Conservation (phyloP, 331 rosid genomes). For the Prunus yedoensis region DNA sequence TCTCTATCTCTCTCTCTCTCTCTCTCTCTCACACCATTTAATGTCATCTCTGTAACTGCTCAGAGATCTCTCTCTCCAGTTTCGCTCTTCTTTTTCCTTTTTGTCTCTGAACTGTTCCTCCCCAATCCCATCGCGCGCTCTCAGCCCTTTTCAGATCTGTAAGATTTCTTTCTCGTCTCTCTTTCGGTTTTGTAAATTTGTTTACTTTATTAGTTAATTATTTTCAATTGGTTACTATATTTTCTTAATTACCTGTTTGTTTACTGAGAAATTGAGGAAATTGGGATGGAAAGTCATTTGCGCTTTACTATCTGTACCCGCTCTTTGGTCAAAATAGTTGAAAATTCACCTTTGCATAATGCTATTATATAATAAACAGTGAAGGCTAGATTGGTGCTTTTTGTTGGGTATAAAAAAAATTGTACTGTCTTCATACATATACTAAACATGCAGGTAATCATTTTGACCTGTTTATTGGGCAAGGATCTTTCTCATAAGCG, state of each 20-base stretch:
- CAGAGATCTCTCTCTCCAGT: constrained; percentile 3
- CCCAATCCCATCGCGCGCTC: constrained; percentile 6
- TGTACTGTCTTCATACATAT: background rate
- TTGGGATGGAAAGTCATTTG: background rate
- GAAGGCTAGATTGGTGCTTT: background rate
- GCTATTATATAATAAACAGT: background rate
- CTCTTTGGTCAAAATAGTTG: background rate
- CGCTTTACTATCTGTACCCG: background rate
- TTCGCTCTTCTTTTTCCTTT: background rate
- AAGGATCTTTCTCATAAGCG: background rate
- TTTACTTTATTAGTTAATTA: background rate
- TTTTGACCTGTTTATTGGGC: background rate
- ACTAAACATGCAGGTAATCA: background rate
- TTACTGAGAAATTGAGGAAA: constrained; percentile 11
- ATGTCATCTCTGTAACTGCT: background rate
- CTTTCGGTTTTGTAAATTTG: background rate
- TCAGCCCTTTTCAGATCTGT: constrained; percentile 34
- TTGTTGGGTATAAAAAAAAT: background rate
- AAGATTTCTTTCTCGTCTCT: constrained; percentile 13
- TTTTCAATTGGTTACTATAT: background rate
- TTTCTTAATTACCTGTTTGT: background rate
- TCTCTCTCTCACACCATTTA: background rate
- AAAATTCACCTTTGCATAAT: background rate
- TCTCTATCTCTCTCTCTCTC: background rate
- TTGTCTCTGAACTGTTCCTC: background rate